Evolutionary conservation across 2,329 filamentous ascomycete genomes (phyloP), one percentile per base, ranked within the genome.

Genomic region (Clonostachys solani): DNA sequence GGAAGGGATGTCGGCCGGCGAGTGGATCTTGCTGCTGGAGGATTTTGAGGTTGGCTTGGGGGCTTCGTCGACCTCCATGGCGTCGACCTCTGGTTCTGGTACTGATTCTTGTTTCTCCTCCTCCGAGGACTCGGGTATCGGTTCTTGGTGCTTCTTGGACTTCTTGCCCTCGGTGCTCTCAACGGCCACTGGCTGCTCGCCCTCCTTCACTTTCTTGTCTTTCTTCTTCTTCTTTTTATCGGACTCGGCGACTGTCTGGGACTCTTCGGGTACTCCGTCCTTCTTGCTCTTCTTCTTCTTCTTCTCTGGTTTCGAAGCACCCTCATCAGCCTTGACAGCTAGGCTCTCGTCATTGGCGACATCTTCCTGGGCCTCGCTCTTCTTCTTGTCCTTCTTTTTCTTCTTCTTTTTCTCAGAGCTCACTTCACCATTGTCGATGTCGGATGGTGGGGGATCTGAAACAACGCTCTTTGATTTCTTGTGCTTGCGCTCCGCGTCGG

Each of bases 391-490:
- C 45, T 62, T 61, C 47, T 63, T 57, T 46, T 63, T 60, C 56
- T 67, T 66, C 50, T 59, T 59, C 16, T 64, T 58, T 50, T 66
- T 60, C 49, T 66, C 66, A 41, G 56, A 58, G 43, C 55, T 58
- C 12, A 38, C 49, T 56, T 62, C 57, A 18, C 52, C 46, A 37
- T 57, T 52, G 46, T 52, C 50, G 40, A 56, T 48, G 46, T 54
- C 46, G 49, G 54, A 49, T 44, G 52, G 45, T n/a, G 45, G 44
- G 7, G 48, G 59, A 35, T 61, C 59, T 42, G 50, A 12, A 6
- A 13, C 59, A 43, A 58, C 68, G 67, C 65, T 73, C 60, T 74
- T 77, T 6, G 73, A 72, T 50, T 73, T 74, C 54, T 78, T 77
- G 55, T 73, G 66, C 59, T 72, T 74, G 56, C 70, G 69, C 50